Base-by-base conservation (phyloP, 2,329 filamentous ascomycete genomes). In the Drechslera avenae region DNA sequence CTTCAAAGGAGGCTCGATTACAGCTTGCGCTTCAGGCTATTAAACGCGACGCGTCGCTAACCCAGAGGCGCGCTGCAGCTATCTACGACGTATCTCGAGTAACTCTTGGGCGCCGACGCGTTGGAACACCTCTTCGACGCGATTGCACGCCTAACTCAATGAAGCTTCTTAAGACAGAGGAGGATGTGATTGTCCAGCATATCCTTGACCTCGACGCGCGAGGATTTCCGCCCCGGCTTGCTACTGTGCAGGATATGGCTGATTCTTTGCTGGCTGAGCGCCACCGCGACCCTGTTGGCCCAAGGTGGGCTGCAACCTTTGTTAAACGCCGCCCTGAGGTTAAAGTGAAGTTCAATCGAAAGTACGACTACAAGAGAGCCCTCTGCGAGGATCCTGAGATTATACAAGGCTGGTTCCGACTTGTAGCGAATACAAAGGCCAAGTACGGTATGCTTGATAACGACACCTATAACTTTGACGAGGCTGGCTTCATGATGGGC, bases 311-410 rank as follows among this genome's bases (percentile, higher is more conserved):
- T 30, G 36, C 10, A 18, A 21, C 19, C 16, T 44, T 36, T 12
- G 14, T 44, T 28, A 44, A 30, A 12, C 23, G 13, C 9, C 13
- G 17, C 10, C 32, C 40, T 36, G 8, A 58, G 52, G 48, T 62
- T 36, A 46, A 47, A 40, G 45, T 56, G 6, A 52, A 57, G 23
- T 53, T 59, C 42, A 56, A 46, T 52, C 39, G 28, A 12, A 40
- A 49, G 39, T 49, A 49, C 18, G 36, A 49, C 39, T 52, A 52
- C 18, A 44, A 41, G 13, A 36, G 19, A 51, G 48, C 36, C 5
- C 17, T 51, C 3, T 52, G 39, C 21, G 26, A 51, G 23, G 19
- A 55, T 45, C 13, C 35, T 47, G 46, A 41, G 35, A 21, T 47
- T 30, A 43, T 52, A 23, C 23, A 45, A 34, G 39, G 31, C 37